Base-by-base conservation (phyloP, 2,329 filamentous ascomycete species). In the Aspergillus sp. region DNA sequence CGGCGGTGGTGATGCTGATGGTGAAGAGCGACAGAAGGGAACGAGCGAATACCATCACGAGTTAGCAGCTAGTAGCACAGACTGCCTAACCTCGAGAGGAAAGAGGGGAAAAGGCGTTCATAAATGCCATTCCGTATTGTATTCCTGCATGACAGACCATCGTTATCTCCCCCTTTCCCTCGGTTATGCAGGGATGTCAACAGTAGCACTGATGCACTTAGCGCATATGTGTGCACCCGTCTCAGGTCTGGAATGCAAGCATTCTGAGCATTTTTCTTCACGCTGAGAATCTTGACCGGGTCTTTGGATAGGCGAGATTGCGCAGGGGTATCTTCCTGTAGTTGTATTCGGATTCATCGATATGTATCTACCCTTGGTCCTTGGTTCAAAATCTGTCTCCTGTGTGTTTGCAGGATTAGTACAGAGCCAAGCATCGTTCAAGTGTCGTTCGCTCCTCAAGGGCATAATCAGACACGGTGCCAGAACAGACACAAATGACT, bases 21-120 rank as follows among this genome's bases (percentile, higher is more conserved):
- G 55, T 10, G 46, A 55, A 29, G 42, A 54, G 42, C 38, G 48
- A 50, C 29, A 54, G 26, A 36, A 36, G 9, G 3, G 34, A 36
- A 36, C n/a, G 34, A 36, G 34, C 5, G 1, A 7, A n/a, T 19
- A 36, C 26, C 34, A 36, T 36, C 34, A 36, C 34, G 26, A 36
- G 34, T 19, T 19, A 19, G 19, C n/a, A 19, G 26, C n/a, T 36
- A 19, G 19, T 19, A 19, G 5, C 34, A 36, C 6, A 36, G 1
- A n/a, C 5, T 7, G 7, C 34, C n/a, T 36, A 19, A 3, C 26
- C 34, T 12, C n/a, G 8, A 19, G n/a, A 3, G 8, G 34, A 2
- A 19, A 36, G 34, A 19, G n/a, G n/a, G n/a, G 1, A 36, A 36
- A 19, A 36, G 19, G 26, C 4, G n/a, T 7, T 36, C n/a, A 36